Base-by-base conservation (phyloP, 768 basidiomycete genomes). In the Calocera cornea region DNA sequence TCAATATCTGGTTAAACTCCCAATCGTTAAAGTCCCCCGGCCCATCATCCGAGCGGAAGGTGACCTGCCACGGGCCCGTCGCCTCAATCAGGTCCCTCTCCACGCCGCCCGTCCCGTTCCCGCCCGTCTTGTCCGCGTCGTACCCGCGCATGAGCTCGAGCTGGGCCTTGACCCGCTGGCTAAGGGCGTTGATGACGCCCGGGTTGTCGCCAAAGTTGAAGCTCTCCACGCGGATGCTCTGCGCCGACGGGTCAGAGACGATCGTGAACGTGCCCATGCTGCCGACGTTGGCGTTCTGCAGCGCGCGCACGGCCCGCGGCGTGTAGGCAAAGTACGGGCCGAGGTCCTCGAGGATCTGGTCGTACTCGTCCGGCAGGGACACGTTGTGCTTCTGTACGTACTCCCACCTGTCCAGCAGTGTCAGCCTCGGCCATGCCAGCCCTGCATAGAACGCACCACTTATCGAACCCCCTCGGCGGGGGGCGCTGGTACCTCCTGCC, bases 281-380 rank as follows among this genome's bases (percentile, higher is more conserved):
- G 54, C 54, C 54, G 24, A 33, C 54, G 54, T 60, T 60, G 14
- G 54, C 54, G 27, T 12, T 16, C 19, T 60, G 54, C 5, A 60
- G 54, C 31, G 54, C 54, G 16, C 54, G 54, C 2, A 22, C 54
- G 11, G 54, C 54, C 2, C 54, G 54, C 27, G 54, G 54, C 16
- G 54, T 60, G 31, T 60, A 60, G 8, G 41, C 38, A n/a, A 3
- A 80, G 72, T 79, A 81, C 0, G 80, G 81, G 34, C 78, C 74
- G 8, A 83, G 69, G 68, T 81, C 78, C 17, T 68, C 72, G 68
- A 75, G 70, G 65, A 85, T 83, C 66, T 81, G 79, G 71, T 84
- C 83, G 70, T 84, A 85, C 68, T 84, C 83, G 71, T 84, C 83
- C 7, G 80, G 79, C 8, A 84, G 76, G 64, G 79, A 80, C 22